Percentiles rank a stretch among this genome's conserved stretches.
These are phyloP conservation scores for Microdochium nivale DNA, from an alignment of 2,329 filamentous ascomycete species.

Conservation along the genomic window DNA sequence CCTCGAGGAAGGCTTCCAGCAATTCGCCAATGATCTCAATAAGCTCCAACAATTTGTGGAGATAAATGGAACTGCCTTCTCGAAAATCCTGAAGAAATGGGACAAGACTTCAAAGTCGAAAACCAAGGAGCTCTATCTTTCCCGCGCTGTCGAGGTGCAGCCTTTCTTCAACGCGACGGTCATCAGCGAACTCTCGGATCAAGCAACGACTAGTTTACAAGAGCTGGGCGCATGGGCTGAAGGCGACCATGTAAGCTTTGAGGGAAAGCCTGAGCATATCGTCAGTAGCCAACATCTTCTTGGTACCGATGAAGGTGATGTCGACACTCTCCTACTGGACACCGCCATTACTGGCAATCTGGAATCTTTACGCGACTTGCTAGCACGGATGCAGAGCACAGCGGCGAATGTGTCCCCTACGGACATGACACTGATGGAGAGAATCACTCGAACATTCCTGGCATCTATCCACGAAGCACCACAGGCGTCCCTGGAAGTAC, in stretches of 20 bases:
- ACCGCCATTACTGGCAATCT: slow-evolving; percentile 77
- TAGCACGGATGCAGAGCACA: slow-evolving; percentile 58
- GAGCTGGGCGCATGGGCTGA: slow-evolving; percentile 96
- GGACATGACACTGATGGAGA: slow-evolving; percentile 54
- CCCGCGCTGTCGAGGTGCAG: slow-evolving; percentile 91
- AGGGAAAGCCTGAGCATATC: slow-evolving; percentile 50
- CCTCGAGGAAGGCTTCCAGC: slow-evolving; percentile 91
- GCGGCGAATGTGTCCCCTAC: slow-evolving; percentile 35
- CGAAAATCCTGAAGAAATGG: slow-evolving; percentile 99
- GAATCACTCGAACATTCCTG: slow-evolving; percentile 83
- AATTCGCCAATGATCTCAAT: slow-evolving; percentile 93
- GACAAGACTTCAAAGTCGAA: slow-evolving; percentile 99
- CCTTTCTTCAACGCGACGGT: slow-evolving; percentile 97
- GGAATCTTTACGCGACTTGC: slow-evolving; percentile 68
- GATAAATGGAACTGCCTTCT: slow-evolving; percentile 95
- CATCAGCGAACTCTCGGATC: slow-evolving; percentile 92
- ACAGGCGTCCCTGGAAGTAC: slow-evolving; percentile 62
- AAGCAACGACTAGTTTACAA: slow-evolving; percentile 90
- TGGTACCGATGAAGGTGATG: slow-evolving; percentile 79
- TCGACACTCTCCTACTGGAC: slow-evolving; percentile 80
- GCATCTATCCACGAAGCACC: slow-evolving; percentile 82
- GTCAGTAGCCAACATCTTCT: slow-evolving; percentile 57
- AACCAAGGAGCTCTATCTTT: slow-evolving; percentile 95
- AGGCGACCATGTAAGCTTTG: slow-evolving; percentile 85
- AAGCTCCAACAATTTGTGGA: slow-evolving; percentile 98